Conservation (phyloP, 148 eudicot species). For the Tetragonia tetragonoides region DNA sequence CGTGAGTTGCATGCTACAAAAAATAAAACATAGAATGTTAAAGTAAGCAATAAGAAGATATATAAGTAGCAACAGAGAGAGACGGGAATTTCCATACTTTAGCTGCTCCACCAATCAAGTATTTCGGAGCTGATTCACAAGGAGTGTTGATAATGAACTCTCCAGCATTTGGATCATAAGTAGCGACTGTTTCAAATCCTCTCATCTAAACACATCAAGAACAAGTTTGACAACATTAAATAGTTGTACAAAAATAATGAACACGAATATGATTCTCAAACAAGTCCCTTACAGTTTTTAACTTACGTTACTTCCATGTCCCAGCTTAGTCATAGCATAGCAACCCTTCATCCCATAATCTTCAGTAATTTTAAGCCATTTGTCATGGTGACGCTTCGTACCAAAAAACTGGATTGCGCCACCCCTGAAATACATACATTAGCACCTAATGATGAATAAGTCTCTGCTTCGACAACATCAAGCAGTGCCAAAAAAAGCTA, state of each 20-base stretch:
- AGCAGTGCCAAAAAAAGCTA: background rate
- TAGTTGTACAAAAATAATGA: background rate
- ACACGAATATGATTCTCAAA: background rate
- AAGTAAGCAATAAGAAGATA: too few species aligned
- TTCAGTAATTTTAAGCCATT: conserved; percentile 76
- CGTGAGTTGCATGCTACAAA: conserved; percentile 82
- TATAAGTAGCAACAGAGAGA: background rate
- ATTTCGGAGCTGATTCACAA: conserved; percentile 92
- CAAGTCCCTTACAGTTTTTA: background rate
- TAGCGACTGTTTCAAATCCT: conserved; percentile 88
- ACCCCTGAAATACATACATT: conserved; percentile 66
- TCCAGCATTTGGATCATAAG: conserved; percentile 64
- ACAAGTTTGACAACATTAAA: background rate
- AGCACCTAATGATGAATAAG: background rate
- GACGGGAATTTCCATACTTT: conserved; percentile 43
- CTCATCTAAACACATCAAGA: conserved; percentile 52
- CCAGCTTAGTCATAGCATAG: conserved; percentile 97
- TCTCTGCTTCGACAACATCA: conserved; percentile 2
- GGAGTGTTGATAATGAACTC: conserved; percentile 89
- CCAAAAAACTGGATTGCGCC: conserved; percentile 94
- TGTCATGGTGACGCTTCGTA: conserved; percentile 91
- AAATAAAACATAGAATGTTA: conserved; percentile 21
- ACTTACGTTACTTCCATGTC: conserved; percentile 99
- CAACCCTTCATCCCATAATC: conserved; percentile 74
- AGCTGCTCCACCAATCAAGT: conserved; percentile 99